Percentiles rank a stretch among this genome's conserved stretches.
phyloP scores from a whole-genome alignment of 2,329 filamentous ascomycete genomes.

The Biscogniauxia marginata region DNA sequence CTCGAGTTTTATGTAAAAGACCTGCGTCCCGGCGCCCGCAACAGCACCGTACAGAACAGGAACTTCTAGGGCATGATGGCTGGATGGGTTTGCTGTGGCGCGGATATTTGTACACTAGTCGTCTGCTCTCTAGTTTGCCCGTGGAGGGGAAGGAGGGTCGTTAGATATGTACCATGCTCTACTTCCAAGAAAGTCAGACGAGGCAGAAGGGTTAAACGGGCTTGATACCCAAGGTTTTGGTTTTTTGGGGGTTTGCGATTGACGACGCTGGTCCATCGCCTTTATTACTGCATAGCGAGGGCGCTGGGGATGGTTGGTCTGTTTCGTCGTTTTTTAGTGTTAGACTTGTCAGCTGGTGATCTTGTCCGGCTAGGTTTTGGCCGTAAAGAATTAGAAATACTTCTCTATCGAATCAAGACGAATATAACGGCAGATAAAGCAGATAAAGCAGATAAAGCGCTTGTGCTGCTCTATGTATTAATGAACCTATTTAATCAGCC shows the following conservation, averaged over 20 bases:
- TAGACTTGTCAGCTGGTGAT: too few relatives aligned
- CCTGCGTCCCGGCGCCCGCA: slow-evolving; percentile 40
- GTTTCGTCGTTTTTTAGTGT: too few relatives aligned
- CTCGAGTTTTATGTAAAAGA: slow-evolving; percentile 61
- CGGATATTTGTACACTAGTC: slow-evolving; percentile 7
- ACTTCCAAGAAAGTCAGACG: slow-evolving; percentile 2
- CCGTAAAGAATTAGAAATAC: too few relatives aligned
- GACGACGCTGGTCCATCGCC: not conserved
- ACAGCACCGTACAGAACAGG: slow-evolving; percentile 22
- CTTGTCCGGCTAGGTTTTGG: too few relatives aligned
- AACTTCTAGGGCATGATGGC: slow-evolving; percentile 29
- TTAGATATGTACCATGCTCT: slow-evolving; percentile 1
- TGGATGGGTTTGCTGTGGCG: slow-evolving; percentile 23
- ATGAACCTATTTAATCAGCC: too few relatives aligned
- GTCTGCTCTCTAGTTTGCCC: slow-evolving; percentile 6
- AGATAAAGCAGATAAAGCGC: too few relatives aligned
- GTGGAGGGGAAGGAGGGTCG: slow-evolving; percentile 1
- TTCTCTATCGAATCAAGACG: too few relatives aligned
- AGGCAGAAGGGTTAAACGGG: not conserved
- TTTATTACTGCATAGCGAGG: slow-evolving; percentile 20
- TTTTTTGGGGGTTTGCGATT: not conserved
- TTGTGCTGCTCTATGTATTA: too few relatives aligned
- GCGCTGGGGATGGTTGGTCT: slow-evolving; percentile 15
- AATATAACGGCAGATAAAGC: too few relatives aligned
- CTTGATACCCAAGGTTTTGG: slow-evolving; percentile 7